Evolutionary conservation across 2,329 filamentous ascomycete genomes (phyloP).

Genomic region (Botrytis cinerea): DNA sequence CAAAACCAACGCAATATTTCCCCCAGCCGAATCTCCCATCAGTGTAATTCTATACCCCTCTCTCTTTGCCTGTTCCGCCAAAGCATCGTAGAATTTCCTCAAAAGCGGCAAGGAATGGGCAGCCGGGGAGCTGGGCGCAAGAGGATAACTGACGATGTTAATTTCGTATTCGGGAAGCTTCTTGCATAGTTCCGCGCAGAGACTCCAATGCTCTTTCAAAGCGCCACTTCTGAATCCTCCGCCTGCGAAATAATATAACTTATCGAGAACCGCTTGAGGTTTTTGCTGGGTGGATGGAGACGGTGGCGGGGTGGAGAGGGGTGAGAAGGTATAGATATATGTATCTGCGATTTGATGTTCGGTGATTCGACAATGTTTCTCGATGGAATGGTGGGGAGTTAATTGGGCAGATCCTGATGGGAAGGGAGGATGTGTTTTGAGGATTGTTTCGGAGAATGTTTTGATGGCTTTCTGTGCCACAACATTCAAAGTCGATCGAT

Average conservation of each 20-base stretch:
- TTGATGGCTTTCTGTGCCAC: background rate
- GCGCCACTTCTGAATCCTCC: slow-evolving; percentile 2
- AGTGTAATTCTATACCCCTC: background rate
- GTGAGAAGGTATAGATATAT: background rate
- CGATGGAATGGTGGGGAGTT: background rate
- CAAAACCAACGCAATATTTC: slow-evolving; percentile 5
- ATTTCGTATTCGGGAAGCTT: slow-evolving; percentile 8
- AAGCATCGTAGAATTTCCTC: background rate
- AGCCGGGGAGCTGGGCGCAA: background rate
- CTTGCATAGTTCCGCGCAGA: background rate
- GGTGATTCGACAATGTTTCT: slow-evolving; percentile 6
- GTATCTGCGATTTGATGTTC: slow-evolving; percentile 7
- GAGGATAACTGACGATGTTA: background rate
- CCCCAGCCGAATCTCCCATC: slow-evolving; percentile 19
- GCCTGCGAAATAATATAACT: slow-evolving; percentile 12
- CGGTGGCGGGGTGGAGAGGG: background rate
- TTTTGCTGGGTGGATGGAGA: background rate
- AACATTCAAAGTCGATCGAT: background rate
- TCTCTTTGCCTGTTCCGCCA: background rate
- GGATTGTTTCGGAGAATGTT: background rate
- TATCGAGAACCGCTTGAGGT: background rate
- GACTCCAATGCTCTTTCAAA: background rate
- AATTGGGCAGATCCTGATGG: background rate
- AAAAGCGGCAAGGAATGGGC: background rate
- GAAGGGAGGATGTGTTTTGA: slow-evolving; percentile 7